A percentile compares a stretch with the other conserved stretches of the same genome.
These are phyloP conservation scores for Phialophora verrucosa DNA, from an alignment of 2,329 filamentous ascomycete genomes.

Conservation along the genomic window DNA sequence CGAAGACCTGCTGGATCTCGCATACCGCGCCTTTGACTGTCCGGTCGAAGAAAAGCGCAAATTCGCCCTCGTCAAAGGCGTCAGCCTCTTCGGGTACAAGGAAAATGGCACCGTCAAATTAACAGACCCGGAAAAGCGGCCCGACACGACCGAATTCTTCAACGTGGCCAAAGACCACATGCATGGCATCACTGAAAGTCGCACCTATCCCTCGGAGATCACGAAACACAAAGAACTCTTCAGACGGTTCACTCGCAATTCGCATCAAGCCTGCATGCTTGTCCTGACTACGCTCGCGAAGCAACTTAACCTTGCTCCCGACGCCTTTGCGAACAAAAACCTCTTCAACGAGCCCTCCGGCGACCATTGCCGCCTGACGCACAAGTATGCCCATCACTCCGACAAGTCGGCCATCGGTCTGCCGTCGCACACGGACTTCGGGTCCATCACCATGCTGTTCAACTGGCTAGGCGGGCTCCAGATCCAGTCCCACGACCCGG, in stretches of 20 bases:
- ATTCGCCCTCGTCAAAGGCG: conserved; percentile 29
- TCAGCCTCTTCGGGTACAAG: conserved; percentile 42
- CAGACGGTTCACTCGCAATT: conserved; percentile 24
- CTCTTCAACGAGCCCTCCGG: conserved; percentile 47
- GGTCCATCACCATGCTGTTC: conserved; percentile 44
- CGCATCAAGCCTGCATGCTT: conserved; percentile 35
- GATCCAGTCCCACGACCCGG: conserved; percentile 44
- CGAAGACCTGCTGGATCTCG: conserved; percentile 52
- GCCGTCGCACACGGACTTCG: conserved; percentile 44
- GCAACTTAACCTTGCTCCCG: conserved; percentile 33
- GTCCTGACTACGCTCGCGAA: conserved; percentile 36
- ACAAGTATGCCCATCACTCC: conserved; percentile 34
- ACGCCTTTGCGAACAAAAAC: conserved; percentile 35
- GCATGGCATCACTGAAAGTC: conserved; percentile 11
- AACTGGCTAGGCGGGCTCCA: conserved; percentile 43
- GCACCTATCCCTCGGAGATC: conserved; percentile 13
- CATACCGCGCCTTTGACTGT: conserved; percentile 57
- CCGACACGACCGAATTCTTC: conserved; percentile 37
- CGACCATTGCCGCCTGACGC: conserved; percentile 57
- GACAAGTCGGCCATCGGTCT: conserved; percentile 36
- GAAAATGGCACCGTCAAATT: conserved; percentile 23
- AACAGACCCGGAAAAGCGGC: conserved; percentile 34
- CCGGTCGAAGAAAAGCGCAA: conserved; percentile 40
- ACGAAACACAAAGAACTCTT: conserved; percentile 15
- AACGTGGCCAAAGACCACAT: conserved; percentile 26